phyloP scores from a whole-genome alignment of 805 yeast genomes.

The Zygosaccharomyces pseudorouxii region DNA sequence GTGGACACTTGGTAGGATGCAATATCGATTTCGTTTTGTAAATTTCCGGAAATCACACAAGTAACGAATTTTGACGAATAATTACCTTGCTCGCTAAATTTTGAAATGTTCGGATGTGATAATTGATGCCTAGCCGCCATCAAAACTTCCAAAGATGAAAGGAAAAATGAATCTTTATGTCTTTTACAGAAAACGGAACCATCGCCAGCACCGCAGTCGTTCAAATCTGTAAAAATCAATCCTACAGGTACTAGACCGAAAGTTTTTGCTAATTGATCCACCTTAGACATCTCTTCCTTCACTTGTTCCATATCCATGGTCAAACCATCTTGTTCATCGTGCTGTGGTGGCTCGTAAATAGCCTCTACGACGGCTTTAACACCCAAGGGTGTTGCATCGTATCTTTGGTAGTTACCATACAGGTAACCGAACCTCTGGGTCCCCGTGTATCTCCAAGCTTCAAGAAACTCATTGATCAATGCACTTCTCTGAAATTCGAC shows the following conservation, averaged over 20 bases:
- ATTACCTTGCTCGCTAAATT: constrained; percentile 55
- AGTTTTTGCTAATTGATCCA: constrained; percentile 49
- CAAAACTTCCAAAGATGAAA: constrained; percentile 79
- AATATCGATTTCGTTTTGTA: constrained; percentile 83
- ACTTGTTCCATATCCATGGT: constrained; percentile 49
- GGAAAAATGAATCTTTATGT: constrained; percentile 84
- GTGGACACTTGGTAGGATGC: constrained; percentile 85
- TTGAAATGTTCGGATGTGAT: constrained; percentile 55
- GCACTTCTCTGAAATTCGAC: constrained; percentile 79
- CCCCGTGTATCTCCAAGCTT: constrained; percentile 87
- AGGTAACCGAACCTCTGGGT: constrained; percentile 80
- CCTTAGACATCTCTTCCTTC: constrained; percentile 39
- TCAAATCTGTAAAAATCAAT: constrained; percentile 79
- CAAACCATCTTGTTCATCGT: constrained; percentile 80
- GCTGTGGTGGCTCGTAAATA: constrained; percentile 89
- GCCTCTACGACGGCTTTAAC: constrained; percentile 92
- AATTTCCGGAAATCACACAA: constrained; percentile 89
- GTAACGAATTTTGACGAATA: constrained; percentile 91
- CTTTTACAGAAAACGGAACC: constrained; percentile 91
- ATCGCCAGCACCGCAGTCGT: constrained; percentile 80
- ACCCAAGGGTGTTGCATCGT: constrained; percentile 78
- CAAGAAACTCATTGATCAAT: constrained; percentile 77
- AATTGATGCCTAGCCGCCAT: constrained; percentile 80
- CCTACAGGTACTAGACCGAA: constrained; percentile 76
- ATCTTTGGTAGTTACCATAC: constrained; percentile 74